Percentiles rank a stretch among this genome's conserved stretches.
Conservation (phyloP, 2,329 filamentous ascomycete species). For the Daldinia eschscholtzii region DNA sequence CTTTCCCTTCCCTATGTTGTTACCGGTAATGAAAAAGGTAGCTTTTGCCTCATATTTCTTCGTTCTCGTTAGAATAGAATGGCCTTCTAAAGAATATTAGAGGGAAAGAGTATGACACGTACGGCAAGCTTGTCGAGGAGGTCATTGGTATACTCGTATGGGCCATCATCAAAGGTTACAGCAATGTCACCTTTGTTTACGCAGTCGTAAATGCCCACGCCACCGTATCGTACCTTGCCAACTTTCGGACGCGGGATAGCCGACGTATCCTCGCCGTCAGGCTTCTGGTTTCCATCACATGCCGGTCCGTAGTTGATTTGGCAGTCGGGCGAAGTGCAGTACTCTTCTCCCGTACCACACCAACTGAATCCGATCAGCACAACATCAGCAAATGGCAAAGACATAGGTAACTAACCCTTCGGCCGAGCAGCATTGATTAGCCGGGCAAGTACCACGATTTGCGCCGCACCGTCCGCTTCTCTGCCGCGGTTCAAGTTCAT, state of each 20-base stretch:
- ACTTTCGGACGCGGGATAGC: slow-evolving; percentile 59
- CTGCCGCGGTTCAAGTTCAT: slow-evolving; percentile 45
- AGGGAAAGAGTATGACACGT: neutral
- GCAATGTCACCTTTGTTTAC: slow-evolving; percentile 67
- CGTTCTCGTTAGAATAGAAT: slow-evolving; percentile 50
- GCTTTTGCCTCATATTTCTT: slow-evolving; percentile 67
- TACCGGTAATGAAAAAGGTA: slow-evolving; percentile 72
- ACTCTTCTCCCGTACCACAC: slow-evolving; percentile 48
- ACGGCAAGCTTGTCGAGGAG: slow-evolving; percentile 65
- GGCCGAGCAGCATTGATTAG: slow-evolving; percentile 51
- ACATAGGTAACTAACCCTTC: slow-evolving; percentile 47
- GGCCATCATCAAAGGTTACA: slow-evolving; percentile 74
- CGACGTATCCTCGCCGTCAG: slow-evolving; percentile 61
- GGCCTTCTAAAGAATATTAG: neutral
- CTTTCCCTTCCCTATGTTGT: slow-evolving; percentile 64
- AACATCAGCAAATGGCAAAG: neutral
- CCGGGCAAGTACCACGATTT: slow-evolving; percentile 46
- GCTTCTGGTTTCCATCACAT: slow-evolving; percentile 62
- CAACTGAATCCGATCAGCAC: slow-evolving; percentile 46
- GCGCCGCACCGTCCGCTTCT: slow-evolving; percentile 47
- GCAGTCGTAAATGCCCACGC: slow-evolving; percentile 64
- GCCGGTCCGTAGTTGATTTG: slow-evolving; percentile 59
- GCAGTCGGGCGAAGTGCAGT: slow-evolving; percentile 52
- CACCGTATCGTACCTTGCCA: slow-evolving; percentile 61
- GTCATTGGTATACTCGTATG: slow-evolving; percentile 68